Base-by-base conservation (phyloP, 2,329 filamentous ascomycete species). In the Juglanconis juglandina region DNA sequence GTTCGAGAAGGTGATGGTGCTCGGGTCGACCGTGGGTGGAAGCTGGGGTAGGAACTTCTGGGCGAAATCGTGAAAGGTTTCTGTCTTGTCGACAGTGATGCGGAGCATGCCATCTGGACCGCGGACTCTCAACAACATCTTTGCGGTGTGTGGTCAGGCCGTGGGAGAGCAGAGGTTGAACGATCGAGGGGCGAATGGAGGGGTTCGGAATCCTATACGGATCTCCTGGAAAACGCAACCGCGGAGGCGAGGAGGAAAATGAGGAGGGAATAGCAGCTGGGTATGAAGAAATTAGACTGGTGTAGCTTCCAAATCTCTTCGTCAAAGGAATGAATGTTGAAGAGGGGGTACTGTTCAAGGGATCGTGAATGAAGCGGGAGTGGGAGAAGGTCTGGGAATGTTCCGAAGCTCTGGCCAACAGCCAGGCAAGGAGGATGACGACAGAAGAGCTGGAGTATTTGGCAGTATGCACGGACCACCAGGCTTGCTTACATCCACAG, bases 91-190 rank as follows among this genome's bases (percentile, higher is more conserved):
- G 67, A 96, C 85, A 55, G 82, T 90, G 69, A 98, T 81, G 68
- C 95, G 89, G 75, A 93, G 88, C 81, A 95, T 95, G 78, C 95
- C 95, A 78, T 97, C 92, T 65, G 91, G 92, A 72, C 92, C 92
- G 69, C 93, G 88, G 68, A 96, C 90, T 74, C 93, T 87, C 59
- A 97, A 81, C 70, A 96, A 82, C 87, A 96, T 96, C 65, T 71
- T 77, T 71, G 71, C 67, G 50, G 60, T 24, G 62, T 66, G 65
- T 4, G 17, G 30, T 32, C 30, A 37, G 42, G 11, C 4, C 46
- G 17, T 9, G 17, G 17, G 11, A 5, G 48, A 30, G 30, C n/a
- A 24, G 0, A 7, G 33, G n/a, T 47, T 57, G 46, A 32, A 30
- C 42, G 34, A 30, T 34, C 50, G 51, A 5, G 61, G 51, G 53